Conservation (phyloP, 1,139 yeast genomes). For the Blastobotrys ciferrii region DNA sequence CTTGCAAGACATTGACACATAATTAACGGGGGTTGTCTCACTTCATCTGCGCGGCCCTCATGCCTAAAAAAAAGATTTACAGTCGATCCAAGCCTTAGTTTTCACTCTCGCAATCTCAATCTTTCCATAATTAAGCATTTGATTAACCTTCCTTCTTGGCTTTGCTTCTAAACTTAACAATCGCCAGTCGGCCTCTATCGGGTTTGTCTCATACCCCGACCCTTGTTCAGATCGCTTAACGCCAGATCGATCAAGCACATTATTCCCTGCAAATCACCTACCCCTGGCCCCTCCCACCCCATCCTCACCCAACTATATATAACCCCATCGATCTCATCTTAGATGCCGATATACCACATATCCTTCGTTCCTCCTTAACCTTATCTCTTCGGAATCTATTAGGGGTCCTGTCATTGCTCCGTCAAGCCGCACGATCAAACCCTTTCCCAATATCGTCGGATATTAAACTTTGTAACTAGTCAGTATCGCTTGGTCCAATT, state of each 20-base stretch:
- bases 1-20: conserved; percentile 1
- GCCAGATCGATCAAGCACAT: background rate
- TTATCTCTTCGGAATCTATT: background rate
- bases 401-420: background rate
- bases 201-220: background rate
- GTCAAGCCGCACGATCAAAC: background rate
- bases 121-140: background rate
- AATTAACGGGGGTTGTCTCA: conserved; percentile 3
- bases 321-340: background rate
- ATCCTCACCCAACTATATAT: background rate
- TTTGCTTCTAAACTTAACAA: background rate
- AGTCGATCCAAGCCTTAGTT: background rate
- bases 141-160: background rate
- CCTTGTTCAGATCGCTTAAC: background rate
- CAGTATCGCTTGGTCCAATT: too few species aligned
- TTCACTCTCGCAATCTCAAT: background rate
- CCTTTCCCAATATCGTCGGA: too few species aligned
- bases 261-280: background rate
- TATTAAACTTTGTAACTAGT: too few species aligned
- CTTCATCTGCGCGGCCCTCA: background rate
- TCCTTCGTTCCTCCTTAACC: background rate
- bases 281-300: background rate
- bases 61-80: background rate
- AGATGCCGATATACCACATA: background rate
- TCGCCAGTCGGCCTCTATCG: background rate